phyloP scores from a whole-genome alignment of 1,139 yeast species.

The Blastobotrys proliferans region DNA sequence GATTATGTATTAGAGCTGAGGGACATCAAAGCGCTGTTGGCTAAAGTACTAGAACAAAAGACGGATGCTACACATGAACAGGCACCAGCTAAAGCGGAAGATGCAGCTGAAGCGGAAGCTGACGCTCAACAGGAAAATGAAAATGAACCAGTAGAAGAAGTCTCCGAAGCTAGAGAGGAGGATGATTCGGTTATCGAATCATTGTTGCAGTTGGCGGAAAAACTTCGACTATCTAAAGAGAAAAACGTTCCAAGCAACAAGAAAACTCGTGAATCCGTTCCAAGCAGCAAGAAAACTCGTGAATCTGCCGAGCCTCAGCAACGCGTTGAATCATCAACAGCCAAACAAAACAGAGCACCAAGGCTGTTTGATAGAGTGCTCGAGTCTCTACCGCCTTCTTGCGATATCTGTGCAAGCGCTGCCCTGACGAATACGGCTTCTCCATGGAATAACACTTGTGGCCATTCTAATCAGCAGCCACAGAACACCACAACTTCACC shows the following conservation, averaged over 20 bases:
- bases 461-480: not conserved
- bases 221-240: too few species aligned
- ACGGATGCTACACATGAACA: not conserved
- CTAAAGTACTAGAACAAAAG: not conserved
- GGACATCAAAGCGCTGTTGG: constrained; percentile 4
- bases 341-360: too few species aligned
- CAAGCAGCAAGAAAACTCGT: not conserved
- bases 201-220: constrained; percentile 11
- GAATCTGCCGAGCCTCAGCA: not conserved
- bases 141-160: not conserved
- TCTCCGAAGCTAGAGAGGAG: not conserved
- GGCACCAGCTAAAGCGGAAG: not conserved
- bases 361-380: constrained; percentile 14
- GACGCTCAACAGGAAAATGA: not conserved
- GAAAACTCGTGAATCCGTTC: not conserved
- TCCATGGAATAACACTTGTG: not conserved
- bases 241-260: not conserved
- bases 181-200: constrained; percentile 12
- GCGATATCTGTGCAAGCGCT: constrained; percentile 11
- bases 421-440: not conserved
- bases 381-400: constrained; percentile 11
- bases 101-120: not conserved
- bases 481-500: too few species aligned
- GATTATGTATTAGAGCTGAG: constrained; percentile 2
- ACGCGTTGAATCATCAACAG: constrained; percentile 3